Conservation (phyloP, 2,329 filamentous ascomycete species). For the Lachnum nothofagi region DNA sequence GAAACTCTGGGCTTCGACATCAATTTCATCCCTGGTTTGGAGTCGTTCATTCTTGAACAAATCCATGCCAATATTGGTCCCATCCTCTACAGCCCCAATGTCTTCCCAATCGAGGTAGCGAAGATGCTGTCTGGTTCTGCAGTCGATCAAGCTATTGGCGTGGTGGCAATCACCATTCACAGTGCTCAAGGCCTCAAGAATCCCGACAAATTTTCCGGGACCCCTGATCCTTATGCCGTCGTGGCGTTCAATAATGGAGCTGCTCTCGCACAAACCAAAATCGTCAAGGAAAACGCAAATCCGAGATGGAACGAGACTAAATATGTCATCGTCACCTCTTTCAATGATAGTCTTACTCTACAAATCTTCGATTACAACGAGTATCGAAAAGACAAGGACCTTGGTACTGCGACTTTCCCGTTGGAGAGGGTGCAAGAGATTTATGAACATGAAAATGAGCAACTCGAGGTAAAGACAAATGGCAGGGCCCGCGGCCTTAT, state of each 20-base stretch:
- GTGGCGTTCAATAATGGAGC: constrained; percentile 79
- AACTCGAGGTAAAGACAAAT: constrained; percentile 75
- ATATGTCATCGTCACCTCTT: constrained; percentile 88
- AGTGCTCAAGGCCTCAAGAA: constrained; percentile 92
- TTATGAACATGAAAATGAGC: constrained; percentile 74
- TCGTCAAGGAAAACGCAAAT: constrained; percentile 74
- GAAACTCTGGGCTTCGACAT: constrained; percentile 97
- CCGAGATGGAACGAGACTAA: constrained; percentile 96
- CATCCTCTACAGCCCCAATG: constrained; percentile 97
- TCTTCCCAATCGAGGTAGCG: constrained; percentile 96
- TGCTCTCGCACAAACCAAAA: constrained; percentile 83
- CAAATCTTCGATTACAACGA: constrained; percentile 91
- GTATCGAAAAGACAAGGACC: constrained; percentile 90
- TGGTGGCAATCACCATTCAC: constrained; percentile 85
- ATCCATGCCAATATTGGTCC: constrained; percentile 90
- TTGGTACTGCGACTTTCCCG: constrained; percentile 79
- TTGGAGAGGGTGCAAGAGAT: constrained; percentile 77
- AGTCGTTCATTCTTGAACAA: constrained; percentile 90
- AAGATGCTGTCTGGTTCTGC: constrained; percentile 95
- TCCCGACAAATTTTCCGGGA: constrained; percentile 85
- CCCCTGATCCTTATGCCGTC: constrained; percentile 82
- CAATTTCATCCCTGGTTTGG: constrained; percentile 94
- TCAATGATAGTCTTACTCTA: constrained; percentile 81
- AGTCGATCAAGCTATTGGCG: constrained; percentile 92
- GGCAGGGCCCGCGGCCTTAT: constrained; percentile 79